A percentile compares a stretch with the other conserved stretches of the same genome.
phyloP scores from a whole-genome alignment of 441 rosid species.

The Omphalea diandra region DNA sequence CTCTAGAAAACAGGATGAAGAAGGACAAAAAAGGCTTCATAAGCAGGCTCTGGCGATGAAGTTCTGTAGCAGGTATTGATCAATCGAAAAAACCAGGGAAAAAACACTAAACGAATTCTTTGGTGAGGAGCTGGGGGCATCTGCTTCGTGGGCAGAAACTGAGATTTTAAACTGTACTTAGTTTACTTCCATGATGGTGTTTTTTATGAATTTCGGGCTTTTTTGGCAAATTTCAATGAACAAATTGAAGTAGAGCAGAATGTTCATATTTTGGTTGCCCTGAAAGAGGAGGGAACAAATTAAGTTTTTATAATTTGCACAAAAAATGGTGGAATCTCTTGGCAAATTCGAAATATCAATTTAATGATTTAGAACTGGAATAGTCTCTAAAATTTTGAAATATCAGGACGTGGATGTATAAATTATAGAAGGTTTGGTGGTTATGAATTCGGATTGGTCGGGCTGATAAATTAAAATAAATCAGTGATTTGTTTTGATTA shows the following conservation, averaged over 20 bases:
- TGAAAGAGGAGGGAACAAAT: background rate
- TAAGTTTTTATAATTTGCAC: no score
- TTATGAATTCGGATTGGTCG: no score
- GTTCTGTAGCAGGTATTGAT: constrained; percentile 6
- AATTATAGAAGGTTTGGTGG: no score
- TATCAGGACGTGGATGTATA: no score
- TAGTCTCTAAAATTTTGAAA: no score
- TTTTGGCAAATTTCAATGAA: background rate
- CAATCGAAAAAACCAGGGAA: background rate
- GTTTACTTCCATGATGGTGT: background rate
- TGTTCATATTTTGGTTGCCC: background rate
- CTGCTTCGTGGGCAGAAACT: constrained; percentile 13
- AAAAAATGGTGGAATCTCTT: no score
- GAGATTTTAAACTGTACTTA: background rate
- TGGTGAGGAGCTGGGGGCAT: background rate
- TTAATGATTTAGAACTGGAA: no score
- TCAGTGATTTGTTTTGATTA: no score
- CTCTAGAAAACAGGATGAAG: constrained; percentile 81
- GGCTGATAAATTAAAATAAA: no score
- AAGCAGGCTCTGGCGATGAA: constrained; percentile 70
- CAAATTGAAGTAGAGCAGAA: background rate
- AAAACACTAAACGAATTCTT: background rate
- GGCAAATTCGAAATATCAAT: no score
- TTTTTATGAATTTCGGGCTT: background rate
- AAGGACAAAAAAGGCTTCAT: constrained; percentile 73